These are phyloP conservation scores for Auriculariales sp. DNA, from an alignment of 768 basidiomycete species.

Conservation along the genomic window DNA sequence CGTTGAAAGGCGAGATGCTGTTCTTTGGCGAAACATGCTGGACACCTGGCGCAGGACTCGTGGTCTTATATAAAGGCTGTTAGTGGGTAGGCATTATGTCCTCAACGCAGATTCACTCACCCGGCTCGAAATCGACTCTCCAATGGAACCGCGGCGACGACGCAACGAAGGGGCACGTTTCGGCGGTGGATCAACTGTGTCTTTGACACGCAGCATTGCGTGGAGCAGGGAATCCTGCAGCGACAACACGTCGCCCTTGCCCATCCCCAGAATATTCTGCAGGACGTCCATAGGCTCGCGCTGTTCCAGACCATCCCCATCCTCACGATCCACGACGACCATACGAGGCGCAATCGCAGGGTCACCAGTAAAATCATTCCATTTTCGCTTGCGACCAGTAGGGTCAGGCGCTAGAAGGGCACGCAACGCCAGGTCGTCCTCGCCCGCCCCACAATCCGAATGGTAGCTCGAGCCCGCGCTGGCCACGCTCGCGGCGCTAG, in stretches of 20 bases:
- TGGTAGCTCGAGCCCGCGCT: constrained; percentile 79
- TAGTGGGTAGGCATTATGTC: constrained; percentile 1
- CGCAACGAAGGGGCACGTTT: constrained; percentile 52
- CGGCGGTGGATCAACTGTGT: constrained; percentile 41
- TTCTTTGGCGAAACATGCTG: neutral
- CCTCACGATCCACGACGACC: neutral
- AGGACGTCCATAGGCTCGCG: constrained; percentile 56
- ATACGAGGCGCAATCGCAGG: neutral
- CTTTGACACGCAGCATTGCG: constrained; percentile 42
- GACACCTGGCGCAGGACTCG: constrained; percentile 35
- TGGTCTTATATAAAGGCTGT: constrained; percentile 26
- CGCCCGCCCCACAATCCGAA: constrained; percentile 51
- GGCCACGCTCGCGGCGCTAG: constrained; percentile 66
- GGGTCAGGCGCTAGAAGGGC: too few relatives aligned
- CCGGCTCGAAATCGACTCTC: constrained; percentile 55
- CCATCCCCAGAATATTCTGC: constrained; percentile 45
- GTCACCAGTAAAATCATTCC: neutral
- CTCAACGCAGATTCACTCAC: constrained; percentile 14
- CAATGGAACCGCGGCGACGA: constrained; percentile 63
- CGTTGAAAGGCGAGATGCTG: neutral
- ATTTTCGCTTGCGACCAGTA: constrained; percentile 12
- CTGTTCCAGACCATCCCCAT: constrained; percentile 27
- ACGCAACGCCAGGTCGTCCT: too few relatives aligned
- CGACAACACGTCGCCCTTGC: constrained; percentile 48
- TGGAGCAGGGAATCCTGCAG: constrained; percentile 69